Evolutionary conservation across 2,329 filamentous ascomycete species (phyloP).

Genomic region (Fusarium incarnatum): DNA sequence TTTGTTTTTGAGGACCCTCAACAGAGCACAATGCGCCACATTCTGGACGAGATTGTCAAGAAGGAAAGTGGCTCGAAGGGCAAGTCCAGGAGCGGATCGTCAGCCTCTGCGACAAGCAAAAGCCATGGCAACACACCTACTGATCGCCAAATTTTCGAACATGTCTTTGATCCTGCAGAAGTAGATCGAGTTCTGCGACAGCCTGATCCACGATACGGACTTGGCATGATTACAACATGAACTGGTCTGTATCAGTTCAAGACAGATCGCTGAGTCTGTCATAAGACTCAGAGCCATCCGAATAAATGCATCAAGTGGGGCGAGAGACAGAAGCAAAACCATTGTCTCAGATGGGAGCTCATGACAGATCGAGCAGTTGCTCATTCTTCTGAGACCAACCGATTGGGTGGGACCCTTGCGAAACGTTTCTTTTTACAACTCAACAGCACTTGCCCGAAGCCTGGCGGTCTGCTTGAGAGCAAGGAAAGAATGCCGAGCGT

Average conservation of each 20-base stretch:
- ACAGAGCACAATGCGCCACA: slow-evolving; percentile 65
- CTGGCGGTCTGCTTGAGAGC: slow-evolving; percentile 34
- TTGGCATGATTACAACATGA: slow-evolving; percentile 63
- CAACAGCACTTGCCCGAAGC: slow-evolving; percentile 35
- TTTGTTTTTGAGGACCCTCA: slow-evolving; percentile 72
- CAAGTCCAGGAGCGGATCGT: slow-evolving; percentile 49
- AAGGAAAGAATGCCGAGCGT: slow-evolving; percentile 25
- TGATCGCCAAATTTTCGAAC: slow-evolving; percentile 66
- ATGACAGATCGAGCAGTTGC: slow-evolving; percentile 23
- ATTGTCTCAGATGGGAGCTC: slow-evolving; percentile 22
- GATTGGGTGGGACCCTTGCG: slow-evolving; percentile 38
- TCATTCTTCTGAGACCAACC: slow-evolving; percentile 33
- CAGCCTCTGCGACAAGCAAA: slow-evolving; percentile 47
- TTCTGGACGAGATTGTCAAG: slow-evolving; percentile 67
- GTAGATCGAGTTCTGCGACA: slow-evolving; percentile 62
- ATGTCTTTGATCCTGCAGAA: slow-evolving; percentile 63
- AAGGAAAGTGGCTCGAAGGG: slow-evolving; percentile 56
- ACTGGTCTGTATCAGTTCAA: slow-evolving; percentile 22
- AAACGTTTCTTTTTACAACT: slow-evolving; percentile 34
- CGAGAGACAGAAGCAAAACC: slow-evolving; percentile 14
- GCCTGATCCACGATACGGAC: slow-evolving; percentile 66
- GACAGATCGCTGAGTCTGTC: slow-evolving; percentile 6
- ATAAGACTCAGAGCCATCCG: slow-evolving; percentile 6
- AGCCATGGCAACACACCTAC: slow-evolving; percentile 48
- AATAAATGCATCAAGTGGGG: slow-evolving; percentile 14